Conservation (phyloP, 2,329 filamentous ascomycete genomes). For the Onygena corvina region DNA sequence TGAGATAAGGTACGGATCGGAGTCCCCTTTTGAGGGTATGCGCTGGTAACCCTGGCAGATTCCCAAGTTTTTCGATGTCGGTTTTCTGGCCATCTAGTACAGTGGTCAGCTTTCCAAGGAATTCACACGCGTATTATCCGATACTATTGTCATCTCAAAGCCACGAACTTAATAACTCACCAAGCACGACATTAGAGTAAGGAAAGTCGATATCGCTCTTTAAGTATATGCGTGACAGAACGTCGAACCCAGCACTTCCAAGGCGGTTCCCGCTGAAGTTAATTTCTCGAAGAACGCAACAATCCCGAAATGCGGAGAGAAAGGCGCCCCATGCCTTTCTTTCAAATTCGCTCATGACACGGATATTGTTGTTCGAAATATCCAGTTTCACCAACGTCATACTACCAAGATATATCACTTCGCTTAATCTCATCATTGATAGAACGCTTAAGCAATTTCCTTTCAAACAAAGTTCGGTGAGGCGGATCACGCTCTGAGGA, state of each 20-base stretch:
- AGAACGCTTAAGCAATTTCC: constrained; percentile 35
- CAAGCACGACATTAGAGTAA: constrained; percentile 10
- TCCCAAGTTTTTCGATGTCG: not conserved
- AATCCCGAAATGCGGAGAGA: constrained; percentile 32
- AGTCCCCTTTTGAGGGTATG: constrained; percentile 26
- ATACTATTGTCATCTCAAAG: too few species aligned
- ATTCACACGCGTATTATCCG: too few species aligned
- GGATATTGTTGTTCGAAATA: constrained; percentile 37
- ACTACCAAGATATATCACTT: constrained; percentile 31
- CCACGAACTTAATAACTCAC: not conserved
- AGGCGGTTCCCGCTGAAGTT: constrained; percentile 37
- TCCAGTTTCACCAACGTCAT: constrained; percentile 38
- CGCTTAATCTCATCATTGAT: constrained; percentile 32
- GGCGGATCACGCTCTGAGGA: constrained; percentile 23
- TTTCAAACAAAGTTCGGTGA: constrained; percentile 38
- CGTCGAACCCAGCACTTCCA: constrained; percentile 35
- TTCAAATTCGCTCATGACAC: constrained; percentile 27
- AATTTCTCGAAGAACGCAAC: constrained; percentile 34
- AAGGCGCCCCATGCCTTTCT: constrained; percentile 35
- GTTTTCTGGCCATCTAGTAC: not conserved
- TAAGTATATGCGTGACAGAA: constrained; percentile 34
- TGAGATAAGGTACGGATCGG: constrained; percentile 27
- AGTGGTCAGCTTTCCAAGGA: not conserved
- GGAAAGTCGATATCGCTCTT: constrained; percentile 26
- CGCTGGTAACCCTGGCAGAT: constrained; percentile 17